Evolutionary conservation across 306 rosid genomes (phyloP).

Genomic region (Prinsepia uniflora): DNA sequence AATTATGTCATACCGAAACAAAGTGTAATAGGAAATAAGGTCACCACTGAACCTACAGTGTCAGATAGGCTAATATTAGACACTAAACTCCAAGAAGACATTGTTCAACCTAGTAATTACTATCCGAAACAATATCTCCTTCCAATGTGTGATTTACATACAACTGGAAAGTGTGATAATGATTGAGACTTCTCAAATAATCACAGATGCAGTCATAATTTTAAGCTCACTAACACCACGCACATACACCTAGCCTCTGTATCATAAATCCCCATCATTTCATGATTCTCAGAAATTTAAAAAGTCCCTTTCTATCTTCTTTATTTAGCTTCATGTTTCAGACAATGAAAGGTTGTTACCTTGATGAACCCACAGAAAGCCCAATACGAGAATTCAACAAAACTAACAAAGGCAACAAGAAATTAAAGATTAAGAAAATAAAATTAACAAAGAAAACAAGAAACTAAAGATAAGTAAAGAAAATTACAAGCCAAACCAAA

Average conservation of each 20-base stretch:
- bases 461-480: background rate
- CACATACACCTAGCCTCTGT: background rate
- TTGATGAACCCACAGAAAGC: background rate
- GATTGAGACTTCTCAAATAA: background rate
- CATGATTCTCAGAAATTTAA: constrained; percentile 6
- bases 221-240: background rate
- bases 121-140: background rate
- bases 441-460: background rate
- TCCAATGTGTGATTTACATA: background rate
- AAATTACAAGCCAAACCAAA: background rate
- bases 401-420: background rate
- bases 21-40: background rate
- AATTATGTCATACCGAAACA: background rate
- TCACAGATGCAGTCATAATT: background rate
- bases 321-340: background rate
- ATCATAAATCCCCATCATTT: background rate
- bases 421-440: background rate
- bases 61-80: background rate
- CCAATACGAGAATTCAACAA: constrained; percentile 9
- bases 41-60: background rate
- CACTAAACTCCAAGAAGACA: background rate
- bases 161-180: background rate
- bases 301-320: background rate
- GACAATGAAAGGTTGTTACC: background rate
- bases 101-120: background rate